phyloP scores from a whole-genome alignment of 164 flowering plant species.

The Tetrastigma voinierianum region DNA sequence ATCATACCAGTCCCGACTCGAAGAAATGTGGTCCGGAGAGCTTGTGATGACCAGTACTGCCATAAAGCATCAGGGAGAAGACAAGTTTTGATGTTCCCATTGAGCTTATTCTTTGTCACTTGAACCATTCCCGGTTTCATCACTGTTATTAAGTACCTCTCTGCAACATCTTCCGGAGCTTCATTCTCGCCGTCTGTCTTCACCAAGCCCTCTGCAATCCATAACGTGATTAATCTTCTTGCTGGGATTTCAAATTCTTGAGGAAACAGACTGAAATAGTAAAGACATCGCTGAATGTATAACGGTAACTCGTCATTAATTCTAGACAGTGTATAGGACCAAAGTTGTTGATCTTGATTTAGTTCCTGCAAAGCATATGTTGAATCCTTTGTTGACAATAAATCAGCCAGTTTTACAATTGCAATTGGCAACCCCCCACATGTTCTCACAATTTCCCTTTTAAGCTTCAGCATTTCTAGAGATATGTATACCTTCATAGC shows the following conservation, averaged over 20 bases:
- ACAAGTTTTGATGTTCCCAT: constrained; percentile 27
- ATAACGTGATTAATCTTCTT: constrained; percentile 3
- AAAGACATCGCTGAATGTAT: not conserved
- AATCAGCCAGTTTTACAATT: not conserved
- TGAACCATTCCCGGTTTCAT: constrained; percentile 20
- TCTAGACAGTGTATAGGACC: not conserved
- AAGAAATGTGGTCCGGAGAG: not conserved
- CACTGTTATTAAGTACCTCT: constrained; percentile 19
- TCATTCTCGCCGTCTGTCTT: not conserved
- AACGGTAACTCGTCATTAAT: not conserved
- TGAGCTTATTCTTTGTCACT: constrained; percentile 16
- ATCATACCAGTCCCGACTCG: not conserved
- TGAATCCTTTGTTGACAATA: not conserved
- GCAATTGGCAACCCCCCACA: not conserved
- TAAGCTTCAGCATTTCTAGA: not conserved
- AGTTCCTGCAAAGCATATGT: no score
- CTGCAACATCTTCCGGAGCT: constrained; percentile 21
- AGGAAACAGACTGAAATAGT: not conserved
- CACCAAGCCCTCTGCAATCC: constrained; percentile 30
- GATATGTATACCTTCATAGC: no score
- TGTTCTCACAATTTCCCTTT: not conserved
- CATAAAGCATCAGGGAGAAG: constrained; percentile 15
- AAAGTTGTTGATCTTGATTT: not conserved
- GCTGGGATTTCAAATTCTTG: constrained; percentile 1
- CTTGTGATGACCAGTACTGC: constrained; percentile 9